Base-by-base conservation (phyloP, 2,329 filamentous ascomycete species). In the Macrophomina phaseolina region DNA sequence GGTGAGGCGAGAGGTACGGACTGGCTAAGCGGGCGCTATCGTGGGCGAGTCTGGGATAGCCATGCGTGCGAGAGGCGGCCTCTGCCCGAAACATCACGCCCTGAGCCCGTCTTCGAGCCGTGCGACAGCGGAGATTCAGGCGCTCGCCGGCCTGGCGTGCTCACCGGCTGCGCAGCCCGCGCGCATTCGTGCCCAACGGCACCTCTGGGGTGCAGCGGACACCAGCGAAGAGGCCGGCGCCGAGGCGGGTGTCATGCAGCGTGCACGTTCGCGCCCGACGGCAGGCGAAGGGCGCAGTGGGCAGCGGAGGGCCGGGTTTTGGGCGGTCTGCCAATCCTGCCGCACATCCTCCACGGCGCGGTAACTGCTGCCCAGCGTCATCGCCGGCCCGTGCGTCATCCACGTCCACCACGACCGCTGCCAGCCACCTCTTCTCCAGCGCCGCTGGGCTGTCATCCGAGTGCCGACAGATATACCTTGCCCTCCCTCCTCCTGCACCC, bases 41-140 rank as follows among this genome's bases (percentile, higher is more conserved):
- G 32, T 62, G 58, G 45, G 58, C 58, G n/a, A 62, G 42, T 62
- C 58, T 49, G 58, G 58, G 58, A 49, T 62, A 62, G 58, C 58
- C 58, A 62, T 62, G 58, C 45, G 42, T 34, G 58, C 42, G 9
- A 46, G n/a, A 45, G 23, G 45, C n/a, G 5, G 18, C 56, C 28
- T 49, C 38, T 62, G 58, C 58, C 58, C 58, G 45, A 62, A 62
- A 48, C 58, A 62, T 30, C 18, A 16, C 45, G 32, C 58, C 16
- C 45, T 49, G 58, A 61, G 56, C 42, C 58, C 58, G 38, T 34
- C 42, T 14, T 48, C 58, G 58, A 49, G 32, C 58, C 58, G 42
- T 49, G 58, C n/a, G 14, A 23, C 45, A 12, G 58, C 58, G 58
- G 56, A 61, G 16, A 61, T 48, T 61, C 40, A 61, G 18, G 11